A percentile compares a stretch with the other conserved stretches of the same genome.
phyloP scores from a whole-genome alignment of 805 yeast genomes.

The Starmerella stellata region DNA sequence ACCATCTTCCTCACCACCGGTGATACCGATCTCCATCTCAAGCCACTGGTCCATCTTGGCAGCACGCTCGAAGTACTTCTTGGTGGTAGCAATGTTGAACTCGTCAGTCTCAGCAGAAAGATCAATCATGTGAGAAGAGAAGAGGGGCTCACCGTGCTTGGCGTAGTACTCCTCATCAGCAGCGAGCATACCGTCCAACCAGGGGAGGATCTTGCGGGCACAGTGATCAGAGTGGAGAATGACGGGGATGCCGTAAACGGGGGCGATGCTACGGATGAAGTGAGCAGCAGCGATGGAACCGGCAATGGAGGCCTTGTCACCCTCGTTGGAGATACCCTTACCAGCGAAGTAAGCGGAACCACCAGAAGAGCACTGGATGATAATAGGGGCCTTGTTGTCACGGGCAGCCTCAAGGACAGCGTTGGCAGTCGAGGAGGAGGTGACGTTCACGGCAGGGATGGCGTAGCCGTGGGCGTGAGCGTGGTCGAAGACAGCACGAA shows the following conservation, averaged over 20 bases:
- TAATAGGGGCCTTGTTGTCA: conserved; percentile 85
- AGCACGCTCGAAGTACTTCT: conserved; percentile 84
- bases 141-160: conserved; percentile 79
- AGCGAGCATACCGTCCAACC: conserved; percentile 95
- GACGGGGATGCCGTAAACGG: conserved; percentile 91
- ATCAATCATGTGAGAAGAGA: conserved; percentile 98
- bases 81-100: conserved; percentile 87
- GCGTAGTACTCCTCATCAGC: conserved; percentile 90
- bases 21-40: conserved; percentile 99
- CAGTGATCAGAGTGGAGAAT: conserved; percentile 96
- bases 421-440: conserved; percentile 90
- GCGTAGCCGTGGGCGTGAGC: conserved; percentile 90
- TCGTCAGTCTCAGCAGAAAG: conserved; percentile 92
- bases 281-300: conserved; percentile 97
- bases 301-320: conserved; percentile 84
- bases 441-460: conserved; percentile 95
- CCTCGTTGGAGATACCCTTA: conserved; percentile 87
- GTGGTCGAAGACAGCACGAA: conserved; percentile 56
- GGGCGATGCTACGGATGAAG: conserved; percentile 91
- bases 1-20: conserved; percentile 99
- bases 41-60: conserved; percentile 90
- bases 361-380: conserved; percentile 93
- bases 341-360: conserved; percentile 99
- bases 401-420: conserved; percentile 97
- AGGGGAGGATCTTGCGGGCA: conserved; percentile 92